Percentiles rank a stretch among this genome's conserved stretches.
Conservation (phyloP, 2,329 filamentous ascomycete species). For the Exophiala viscosa region DNA sequence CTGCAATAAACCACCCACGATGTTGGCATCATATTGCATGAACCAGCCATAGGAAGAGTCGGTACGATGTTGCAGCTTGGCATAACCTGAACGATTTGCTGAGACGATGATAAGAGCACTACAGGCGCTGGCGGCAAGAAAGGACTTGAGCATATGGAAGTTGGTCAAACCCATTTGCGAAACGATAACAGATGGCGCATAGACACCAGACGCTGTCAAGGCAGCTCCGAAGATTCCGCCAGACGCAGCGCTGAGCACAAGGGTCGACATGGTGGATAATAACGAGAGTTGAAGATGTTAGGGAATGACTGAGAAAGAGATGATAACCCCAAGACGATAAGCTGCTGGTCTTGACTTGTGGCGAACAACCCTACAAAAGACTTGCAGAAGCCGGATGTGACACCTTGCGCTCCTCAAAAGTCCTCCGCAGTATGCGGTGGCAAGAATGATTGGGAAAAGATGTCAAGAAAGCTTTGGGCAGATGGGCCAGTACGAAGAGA, state of each 20-base stretch:
- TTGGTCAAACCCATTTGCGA: slow-evolving; percentile 59
- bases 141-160: slow-evolving; percentile 64
- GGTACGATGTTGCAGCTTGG: slow-evolving; percentile 47
- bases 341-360: too few relatives aligned
- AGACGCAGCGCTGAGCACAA: slow-evolving; percentile 36
- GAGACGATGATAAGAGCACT: slow-evolving; percentile 54
- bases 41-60: slow-evolving; percentile 54
- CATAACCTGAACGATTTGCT: slow-evolving; percentile 43
- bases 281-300: not conserved
- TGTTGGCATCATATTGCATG: slow-evolving; percentile 59
- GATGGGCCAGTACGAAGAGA: not conserved
- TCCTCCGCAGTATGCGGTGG: too few relatives aligned
- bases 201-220: slow-evolving; percentile 58
- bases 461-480: not conserved
- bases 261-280: slow-evolving; percentile 14
- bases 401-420: too few relatives aligned
- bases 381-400: too few relatives aligned
- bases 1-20: slow-evolving; percentile 59
- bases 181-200: slow-evolving; percentile 57
- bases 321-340: not conserved
- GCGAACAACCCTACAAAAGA: too few relatives aligned
- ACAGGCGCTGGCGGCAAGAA: slow-evolving; percentile 59
- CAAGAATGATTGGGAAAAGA: too few relatives aligned
- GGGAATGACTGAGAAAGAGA: not conserved
- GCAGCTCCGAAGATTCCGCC: slow-evolving; percentile 62